These are phyloP conservation scores for Astrephomene gubernaculifera DNA, from an alignment of 139 green algal genomes.

Conservation along the genomic window DNA sequence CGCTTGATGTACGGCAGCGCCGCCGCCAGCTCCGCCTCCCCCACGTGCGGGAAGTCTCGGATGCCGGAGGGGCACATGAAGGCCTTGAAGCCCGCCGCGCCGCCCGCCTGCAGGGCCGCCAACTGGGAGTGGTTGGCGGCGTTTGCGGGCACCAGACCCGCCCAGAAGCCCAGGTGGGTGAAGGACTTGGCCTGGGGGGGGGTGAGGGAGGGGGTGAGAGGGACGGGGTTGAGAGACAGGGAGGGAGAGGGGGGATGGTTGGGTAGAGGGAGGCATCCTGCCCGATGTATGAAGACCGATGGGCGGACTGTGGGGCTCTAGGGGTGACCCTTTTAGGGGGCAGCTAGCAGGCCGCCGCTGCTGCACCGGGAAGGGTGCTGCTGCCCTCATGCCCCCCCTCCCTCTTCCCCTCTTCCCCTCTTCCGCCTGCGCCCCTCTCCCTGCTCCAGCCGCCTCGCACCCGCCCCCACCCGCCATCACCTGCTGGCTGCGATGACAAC, in stretches of 20 bases:
- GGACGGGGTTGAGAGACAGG: neutral
- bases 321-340: too few species aligned
- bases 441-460: too few species aligned
- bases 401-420: neutral
- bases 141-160: constrained; percentile 91
- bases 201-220: neutral
- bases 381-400: neutral
- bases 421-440: neutral
- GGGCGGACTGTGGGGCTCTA: too few species aligned
- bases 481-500: too few species aligned
- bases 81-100: constrained; percentile 93
- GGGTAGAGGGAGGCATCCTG: too few species aligned
- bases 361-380: too few species aligned
- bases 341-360: too few species aligned
- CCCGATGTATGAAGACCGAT: too few species aligned
- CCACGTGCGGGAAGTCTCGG: constrained; percentile 88
- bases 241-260: neutral
- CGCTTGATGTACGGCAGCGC: constrained; percentile 79
- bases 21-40: constrained; percentile 64
- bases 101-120: constrained; percentile 70
- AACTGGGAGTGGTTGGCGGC: constrained; percentile 72
- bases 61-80: constrained; percentile 95
- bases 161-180: constrained; percentile 92
- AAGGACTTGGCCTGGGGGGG: constrained; percentile 67
- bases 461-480: too few species aligned